Evolutionary conservation across 139 green algal species (phyloP), one percentile per base, ranked within the genome.

Genomic region (Ettlia oleoabundans): DNA sequence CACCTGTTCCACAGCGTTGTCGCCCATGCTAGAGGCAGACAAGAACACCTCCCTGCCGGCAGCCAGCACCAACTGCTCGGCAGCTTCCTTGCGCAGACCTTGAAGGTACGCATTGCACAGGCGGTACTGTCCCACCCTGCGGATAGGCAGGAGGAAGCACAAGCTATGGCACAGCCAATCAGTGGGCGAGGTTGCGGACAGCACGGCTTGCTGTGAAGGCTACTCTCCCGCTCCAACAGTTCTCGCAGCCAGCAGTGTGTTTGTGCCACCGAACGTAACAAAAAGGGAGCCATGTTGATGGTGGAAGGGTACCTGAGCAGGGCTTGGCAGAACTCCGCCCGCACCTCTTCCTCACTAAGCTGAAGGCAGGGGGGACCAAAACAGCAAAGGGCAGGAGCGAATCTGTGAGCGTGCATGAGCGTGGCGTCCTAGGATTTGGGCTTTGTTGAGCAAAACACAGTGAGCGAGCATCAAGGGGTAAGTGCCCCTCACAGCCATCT

Each of bases 11-110:
- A 89, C 62, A 6, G 78, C 76, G 9, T 32, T 43, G 28, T 81
- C 66, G 1, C 38, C 21, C 37, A 76, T 43, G 26, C 43, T 51
- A 28, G 47, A 65, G 28, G 58, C 85, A 5, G 84, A 80, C 4
- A 65, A 52, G 72, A 85, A 80, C 21, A 67, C n/a, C 22, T 89
- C 82, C 30, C 53, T 52, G 37, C 28, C 85, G 24, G 63, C 65
- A 10, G 33, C 68, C 28, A 88, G 30, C 40, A 89, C 83, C 74
- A 89, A 52, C 37, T 66, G 38, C 79, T 89, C 85, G 18, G 69
- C 79, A 4, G 38, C 35, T 19, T 47, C 69, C 2, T 53, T 28
- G 24, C 35, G 41, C 69, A 88, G 63, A 1, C 41, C 41, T 9
- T 32, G 22, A 41, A 88, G 78, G 78, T 88, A 75, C 24, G 22